These are phyloP conservation scores for Triticum turgidum DNA, from an alignment of 176 grass and related monocot species.

Conservation along the genomic window DNA sequence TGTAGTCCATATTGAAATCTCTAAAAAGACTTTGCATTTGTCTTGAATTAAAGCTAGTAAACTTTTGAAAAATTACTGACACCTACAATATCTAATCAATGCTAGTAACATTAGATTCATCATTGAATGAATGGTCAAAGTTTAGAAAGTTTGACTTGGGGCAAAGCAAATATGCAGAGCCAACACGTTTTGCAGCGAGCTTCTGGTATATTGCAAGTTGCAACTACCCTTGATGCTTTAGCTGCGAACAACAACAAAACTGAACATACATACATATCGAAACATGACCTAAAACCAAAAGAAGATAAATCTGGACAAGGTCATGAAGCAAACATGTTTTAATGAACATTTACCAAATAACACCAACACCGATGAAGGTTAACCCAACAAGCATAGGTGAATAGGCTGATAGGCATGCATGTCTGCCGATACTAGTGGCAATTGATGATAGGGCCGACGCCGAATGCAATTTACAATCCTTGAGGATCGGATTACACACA, in stretches of 20 bases:
- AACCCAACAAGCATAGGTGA: slow-evolving; percentile 43
- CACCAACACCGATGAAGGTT: slow-evolving; percentile 10
- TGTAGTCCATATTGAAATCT: too few relatives aligned
- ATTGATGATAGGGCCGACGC: slow-evolving; percentile 15
- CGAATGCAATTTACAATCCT: slow-evolving; percentile 41
- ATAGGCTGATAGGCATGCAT: slow-evolving; percentile 27
- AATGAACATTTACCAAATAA: slow-evolving; percentile 39
- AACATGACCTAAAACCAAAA: not conserved
- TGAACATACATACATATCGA: not conserved
- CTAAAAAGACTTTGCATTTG: too few relatives aligned
- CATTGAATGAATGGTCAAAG: too few relatives aligned
- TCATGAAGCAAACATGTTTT: slow-evolving; percentile 10
- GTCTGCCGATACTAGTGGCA: slow-evolving; percentile 40
- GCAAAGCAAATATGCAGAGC: too few relatives aligned
- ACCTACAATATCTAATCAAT: too few relatives aligned
- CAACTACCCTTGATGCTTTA: not conserved
- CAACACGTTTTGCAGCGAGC: not conserved
- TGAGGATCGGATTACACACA: slow-evolving; percentile 50
- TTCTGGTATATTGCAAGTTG: not conserved
- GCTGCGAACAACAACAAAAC: not conserved
- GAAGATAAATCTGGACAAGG: not conserved
- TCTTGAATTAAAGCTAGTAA: too few relatives aligned
- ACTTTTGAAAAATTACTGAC: too few relatives aligned
- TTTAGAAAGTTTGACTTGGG: too few relatives aligned
- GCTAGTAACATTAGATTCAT: too few relatives aligned